Percentiles rank a stretch among this genome's conserved stretches.
phyloP scores from a whole-genome alignment of 2,329 filamentous ascomycete species.

The Alternaria ventricosa region DNA sequence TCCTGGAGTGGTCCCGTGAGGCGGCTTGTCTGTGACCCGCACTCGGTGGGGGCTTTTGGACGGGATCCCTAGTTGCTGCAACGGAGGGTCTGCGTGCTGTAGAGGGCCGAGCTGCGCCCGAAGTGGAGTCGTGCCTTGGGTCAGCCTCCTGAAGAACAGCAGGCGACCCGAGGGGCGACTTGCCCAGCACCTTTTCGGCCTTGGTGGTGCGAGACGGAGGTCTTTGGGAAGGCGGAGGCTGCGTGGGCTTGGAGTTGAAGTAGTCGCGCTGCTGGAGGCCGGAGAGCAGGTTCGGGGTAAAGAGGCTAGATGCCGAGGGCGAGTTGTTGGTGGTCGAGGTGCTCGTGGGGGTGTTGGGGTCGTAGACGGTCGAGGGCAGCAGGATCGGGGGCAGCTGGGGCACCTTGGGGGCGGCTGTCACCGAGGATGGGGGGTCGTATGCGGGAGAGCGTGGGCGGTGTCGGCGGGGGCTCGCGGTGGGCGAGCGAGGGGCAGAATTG shows the following conservation, averaged over 20 bases:
- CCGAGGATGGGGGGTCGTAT: conserved; percentile 36
- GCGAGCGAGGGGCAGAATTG: conserved; percentile 39
- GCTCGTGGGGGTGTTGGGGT: conserved; percentile 45
- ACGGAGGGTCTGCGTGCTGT: conserved; percentile 31
- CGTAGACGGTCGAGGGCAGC: conserved; percentile 47
- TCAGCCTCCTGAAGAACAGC: conserved; percentile 43
- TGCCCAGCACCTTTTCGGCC: conserved; percentile 36
- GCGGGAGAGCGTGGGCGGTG: conserved; percentile 40
- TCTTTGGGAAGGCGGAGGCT: conserved; percentile 24
- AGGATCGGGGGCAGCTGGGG: conserved; percentile 37
- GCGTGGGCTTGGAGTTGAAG: conserved; percentile 44
- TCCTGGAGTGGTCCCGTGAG: conserved; percentile 24
- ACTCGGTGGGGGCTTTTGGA: conserved; percentile 30
- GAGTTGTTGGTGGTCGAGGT: conserved; percentile 34
- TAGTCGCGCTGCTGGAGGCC: conserved; percentile 44
- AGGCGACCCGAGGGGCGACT: conserved; percentile 45
- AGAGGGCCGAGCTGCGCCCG: conserved; percentile 26
- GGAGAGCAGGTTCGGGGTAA: conserved; percentile 39
- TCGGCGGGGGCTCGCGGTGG: conserved; percentile 47
- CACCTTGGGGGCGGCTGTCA: conserved; percentile 44
- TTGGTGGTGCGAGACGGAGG: conserved; percentile 39
- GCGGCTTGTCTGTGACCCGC: conserved; percentile 25
- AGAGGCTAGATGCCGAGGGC: conserved; percentile 45
- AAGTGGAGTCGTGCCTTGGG: conserved; percentile 34
- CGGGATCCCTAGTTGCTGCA: conserved; percentile 18